Evolutionary conservation across 441 rosid genomes (phyloP), one percentile per base, ranked within the genome.

Genomic region (Eruca vesicaria): DNA sequence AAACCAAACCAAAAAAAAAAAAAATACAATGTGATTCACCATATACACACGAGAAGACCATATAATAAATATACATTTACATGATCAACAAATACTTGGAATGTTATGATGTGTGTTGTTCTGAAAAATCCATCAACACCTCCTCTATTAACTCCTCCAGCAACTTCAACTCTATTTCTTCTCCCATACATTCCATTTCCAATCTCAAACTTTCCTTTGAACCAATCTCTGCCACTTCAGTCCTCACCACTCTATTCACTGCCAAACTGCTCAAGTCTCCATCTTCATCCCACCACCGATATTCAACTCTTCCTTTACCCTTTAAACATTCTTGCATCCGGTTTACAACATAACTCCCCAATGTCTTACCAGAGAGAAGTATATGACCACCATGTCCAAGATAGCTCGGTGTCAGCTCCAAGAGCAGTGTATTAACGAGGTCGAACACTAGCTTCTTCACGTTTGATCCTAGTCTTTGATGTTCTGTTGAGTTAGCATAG

Each of bases 131-230:
- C 72, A 73, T 66, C 71, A 93, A 81, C 58, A 88, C 83, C 78
- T 96, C 99, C 66, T 86, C 91, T 66, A 93, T 85, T 53, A 91
- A 89, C 77, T 89, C 93, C 71, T 86, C 88, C 66, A 93, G 81
- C 85, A 96, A 81, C 78, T 84, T 88, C 79, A 83, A 76, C 79
- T 87, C 94, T 60, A 93, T 78, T 68, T 88, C 96, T 70, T 68
- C 77, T 36, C 92, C 86, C 72, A 89, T 64, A 7, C 69, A 78
- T 52, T 91, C 91, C 65, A 81, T 71, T 65, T 89, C 93, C 45
- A 74, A 16, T 56, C 84, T 83, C 88, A 84, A 80, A 35, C 71
- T 68, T 68, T 84, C 94, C 32, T 48, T 59, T 85, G 97, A 91
- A 43, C 87, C 87, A 70, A 79, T 79, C 68, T 92, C 96, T 6